These are phyloP conservation scores for Termitomyces sp. DNA, from an alignment of 768 basidiomycete species.

Conservation along the genomic window DNA sequence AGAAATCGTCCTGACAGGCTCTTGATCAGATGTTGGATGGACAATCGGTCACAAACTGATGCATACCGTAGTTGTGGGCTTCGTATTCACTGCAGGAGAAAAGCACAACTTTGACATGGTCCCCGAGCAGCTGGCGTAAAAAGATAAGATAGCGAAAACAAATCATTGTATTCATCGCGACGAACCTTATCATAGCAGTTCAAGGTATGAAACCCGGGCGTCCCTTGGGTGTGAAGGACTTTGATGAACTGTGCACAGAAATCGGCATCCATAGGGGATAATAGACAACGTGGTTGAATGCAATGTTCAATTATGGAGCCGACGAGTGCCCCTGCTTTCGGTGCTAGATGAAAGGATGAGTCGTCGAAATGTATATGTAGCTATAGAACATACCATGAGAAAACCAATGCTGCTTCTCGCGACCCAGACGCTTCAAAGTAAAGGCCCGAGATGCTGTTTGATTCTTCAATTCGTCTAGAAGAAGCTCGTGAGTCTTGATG, in stretches of 20 bases:
- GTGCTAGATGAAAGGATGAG: conserved; percentile 23
- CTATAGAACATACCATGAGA: conserved; percentile 40
- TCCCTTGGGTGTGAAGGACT: conserved; percentile 82
- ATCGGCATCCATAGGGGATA: conserved; percentile 97
- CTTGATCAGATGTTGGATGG: background rate
- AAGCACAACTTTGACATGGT: conserved; percentile 77
- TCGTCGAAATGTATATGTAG: background rate
- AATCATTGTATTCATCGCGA: background rate
- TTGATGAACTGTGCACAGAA: conserved; percentile 91
- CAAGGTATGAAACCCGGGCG: conserved; percentile 82
- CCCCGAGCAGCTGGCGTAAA: conserved; percentile 66
- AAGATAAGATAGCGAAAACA: background rate
- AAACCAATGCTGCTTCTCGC: conserved; percentile 85
- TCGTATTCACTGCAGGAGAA: conserved; percentile 97
- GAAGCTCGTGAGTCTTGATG: conserved; percentile 49
- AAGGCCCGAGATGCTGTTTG: conserved; percentile 68
- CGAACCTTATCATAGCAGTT: conserved; percentile 77
- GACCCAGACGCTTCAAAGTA: conserved; percentile 69
- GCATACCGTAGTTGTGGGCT: conserved; percentile 86
- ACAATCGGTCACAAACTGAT: background rate
- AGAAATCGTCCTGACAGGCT: conserved; percentile 73
- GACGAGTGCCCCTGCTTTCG: conserved; percentile 46
- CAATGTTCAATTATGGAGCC: conserved; percentile 81
- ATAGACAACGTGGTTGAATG: conserved; percentile 82
- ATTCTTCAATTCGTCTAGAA: conserved; percentile 70